Conservation (phyloP, 345 rosid genomes). For the Stellera chamaejasme region DNA sequence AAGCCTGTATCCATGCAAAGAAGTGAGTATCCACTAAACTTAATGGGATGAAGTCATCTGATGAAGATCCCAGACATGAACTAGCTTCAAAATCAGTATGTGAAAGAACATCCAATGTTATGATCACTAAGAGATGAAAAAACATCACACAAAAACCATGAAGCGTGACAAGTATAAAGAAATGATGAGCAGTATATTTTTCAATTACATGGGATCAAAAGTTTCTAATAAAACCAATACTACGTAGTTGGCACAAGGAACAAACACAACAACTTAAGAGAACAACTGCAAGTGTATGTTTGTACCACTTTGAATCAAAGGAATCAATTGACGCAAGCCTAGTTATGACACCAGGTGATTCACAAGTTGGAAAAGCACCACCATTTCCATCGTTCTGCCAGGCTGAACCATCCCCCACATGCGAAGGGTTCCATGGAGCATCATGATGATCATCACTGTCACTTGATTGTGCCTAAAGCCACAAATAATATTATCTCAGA, state of each 20-base stretch:
- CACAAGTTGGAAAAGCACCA: constrained; percentile 41
- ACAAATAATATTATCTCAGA: constrained; percentile 1
- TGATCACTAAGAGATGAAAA: too few relatives aligned
- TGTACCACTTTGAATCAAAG: constrained; percentile 96
- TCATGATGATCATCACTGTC: constrained; percentile 50
- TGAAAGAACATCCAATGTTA: too few relatives aligned
- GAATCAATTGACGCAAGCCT: constrained; percentile 98
- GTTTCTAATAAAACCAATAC: too few relatives aligned
- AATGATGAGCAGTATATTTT: too few relatives aligned
- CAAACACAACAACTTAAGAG: not conserved
- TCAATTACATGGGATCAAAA: too few relatives aligned
- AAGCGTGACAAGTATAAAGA: too few relatives aligned
- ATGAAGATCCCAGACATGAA: too few relatives aligned
- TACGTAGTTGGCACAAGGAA: not conserved
- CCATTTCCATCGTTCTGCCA: constrained; percentile 47
- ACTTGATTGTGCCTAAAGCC: constrained; percentile 41
- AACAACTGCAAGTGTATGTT: constrained; percentile 14
- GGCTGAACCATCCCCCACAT: constrained; percentile 51
- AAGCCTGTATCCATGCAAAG: too few relatives aligned
- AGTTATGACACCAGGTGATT: constrained; percentile 59
- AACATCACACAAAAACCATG: too few relatives aligned
- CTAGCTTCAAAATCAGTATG: too few relatives aligned
- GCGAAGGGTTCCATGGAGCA: constrained; percentile 73
- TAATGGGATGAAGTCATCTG: too few relatives aligned
- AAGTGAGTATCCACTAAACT: too few relatives aligned